Base-by-base conservation (phyloP, 305 asterid genomes). In the Rubia occidens region DNA sequence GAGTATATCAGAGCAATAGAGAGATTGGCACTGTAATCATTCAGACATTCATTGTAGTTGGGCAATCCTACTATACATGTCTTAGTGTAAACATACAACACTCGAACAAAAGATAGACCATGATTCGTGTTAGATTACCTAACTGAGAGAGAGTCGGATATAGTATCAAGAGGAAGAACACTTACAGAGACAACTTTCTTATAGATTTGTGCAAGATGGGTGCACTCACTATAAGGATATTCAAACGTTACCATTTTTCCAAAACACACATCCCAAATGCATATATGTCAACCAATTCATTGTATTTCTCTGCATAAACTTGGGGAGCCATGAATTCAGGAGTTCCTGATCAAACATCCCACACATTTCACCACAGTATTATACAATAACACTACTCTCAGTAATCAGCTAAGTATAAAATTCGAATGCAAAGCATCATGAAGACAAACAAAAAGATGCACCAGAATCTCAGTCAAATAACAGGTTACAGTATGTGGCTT, bases 241-340 rank as follows among this genome's bases (percentile, higher is more conserved):
- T 90, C 97, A 65, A 88, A 87, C 7, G 97, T 88, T 68, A 87
- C 92, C 96, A 90, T n/a, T n/a, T 88, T 74, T 90, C 97, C 75
- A 88, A 81, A 67, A 90, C 73, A 72, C 97, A 90, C 96, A 90
- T 90, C 40, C 97, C 96, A 65, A 90, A 90, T 11, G 97, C 86
- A 75, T 90, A 90, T 65, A 88, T 84, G 72, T 90, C 95, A 9
- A 88, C 97, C 65, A 90, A 74, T 72, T 90, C 95, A 70, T 90
- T 90, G 79, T 90, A 90, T 67, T 90, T n/a, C n/a, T n/a, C n/a
- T n/a, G n/a, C 85, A 45, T 90, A 90, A 40, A 90, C 91, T 77
- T 90, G 95, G 0, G 95, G 94, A 49, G 96, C 96, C 95, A 90
- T 90, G 71, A 90, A 90, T 72, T 90, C 95, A 5, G 97, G 95